These are phyloP conservation scores for Irpex lacteus DNA, from an alignment of 1,284 basidiomycete genomes.

Conservation along the genomic window DNA sequence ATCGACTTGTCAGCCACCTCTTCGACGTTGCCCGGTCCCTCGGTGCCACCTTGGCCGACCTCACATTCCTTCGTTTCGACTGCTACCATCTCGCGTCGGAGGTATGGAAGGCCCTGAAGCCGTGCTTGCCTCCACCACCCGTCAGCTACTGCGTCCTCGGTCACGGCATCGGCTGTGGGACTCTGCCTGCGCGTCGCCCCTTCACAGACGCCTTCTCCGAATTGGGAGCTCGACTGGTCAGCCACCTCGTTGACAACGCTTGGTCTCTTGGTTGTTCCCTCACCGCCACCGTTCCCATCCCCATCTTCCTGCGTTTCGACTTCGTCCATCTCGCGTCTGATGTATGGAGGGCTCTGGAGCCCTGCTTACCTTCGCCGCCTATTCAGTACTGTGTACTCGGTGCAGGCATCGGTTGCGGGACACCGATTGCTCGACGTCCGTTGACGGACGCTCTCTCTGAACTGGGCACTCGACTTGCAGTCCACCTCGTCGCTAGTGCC, in stretches of 20 bases:
- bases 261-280: neutral
- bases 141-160: neutral
- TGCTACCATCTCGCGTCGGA: neutral
- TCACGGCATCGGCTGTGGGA: neutral
- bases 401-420: neutral
- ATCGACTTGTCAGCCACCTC: neutral
- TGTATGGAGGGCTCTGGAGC: neutral
- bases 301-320: neutral
- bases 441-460: neutral
- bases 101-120: neutral
- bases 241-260: neutral
- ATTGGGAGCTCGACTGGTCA: neutral
- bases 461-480: neutral
- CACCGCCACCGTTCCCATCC: neutral
- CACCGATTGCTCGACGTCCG: neutral
- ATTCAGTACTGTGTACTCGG: neutral
- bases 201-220: neutral
- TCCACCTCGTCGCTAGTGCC: neutral
- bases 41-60: neutral
- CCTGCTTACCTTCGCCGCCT: neutral
- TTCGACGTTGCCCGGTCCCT: neutral
- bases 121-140: neutral
- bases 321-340: neutral
- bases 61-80: neutral
- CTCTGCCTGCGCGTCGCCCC: too few species aligned